These are phyloP conservation scores for Triangularia setosa DNA, from an alignment of 2,329 filamentous ascomycete species.

Conservation along the genomic window DNA sequence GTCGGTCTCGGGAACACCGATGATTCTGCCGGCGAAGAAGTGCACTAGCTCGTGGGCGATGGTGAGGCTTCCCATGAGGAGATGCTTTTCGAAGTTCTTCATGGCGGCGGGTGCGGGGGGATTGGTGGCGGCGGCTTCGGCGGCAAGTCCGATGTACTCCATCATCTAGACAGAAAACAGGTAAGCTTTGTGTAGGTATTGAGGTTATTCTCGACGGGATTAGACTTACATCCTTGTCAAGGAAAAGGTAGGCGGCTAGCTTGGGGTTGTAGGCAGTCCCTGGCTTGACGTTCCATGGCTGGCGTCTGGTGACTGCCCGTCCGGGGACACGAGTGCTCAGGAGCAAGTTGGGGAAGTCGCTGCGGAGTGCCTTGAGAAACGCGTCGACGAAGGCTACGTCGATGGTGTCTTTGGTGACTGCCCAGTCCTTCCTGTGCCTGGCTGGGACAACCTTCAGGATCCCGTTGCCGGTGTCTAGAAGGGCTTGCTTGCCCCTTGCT, in stretches of 20 bases:
- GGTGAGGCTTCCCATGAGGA: conserved; percentile 2
- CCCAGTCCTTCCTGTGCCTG: not conserved
- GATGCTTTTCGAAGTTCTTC: not conserved
- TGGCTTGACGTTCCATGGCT: not conserved
- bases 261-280: not conserved
- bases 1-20: not conserved
- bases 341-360: conserved; percentile 2
- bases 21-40: not conserved
- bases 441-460: not conserved
- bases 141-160: not conserved
- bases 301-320: not conserved
- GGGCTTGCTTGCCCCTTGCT: not conserved
- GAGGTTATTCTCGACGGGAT: not conserved
- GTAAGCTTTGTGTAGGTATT: not conserved
- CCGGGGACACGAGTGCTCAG: not conserved
- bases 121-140: not conserved
- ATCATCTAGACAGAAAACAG: not conserved
- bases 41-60: conserved; percentile 3
- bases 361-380: not conserved
- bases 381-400: not conserved
- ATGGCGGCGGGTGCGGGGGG: not conserved
- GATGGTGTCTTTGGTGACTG: not conserved
- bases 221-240: not conserved
- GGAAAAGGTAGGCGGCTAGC: not conserved
- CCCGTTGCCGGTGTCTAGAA: not conserved